Conservation (phyloP, 306 rosid species). For the Sindora glabra region DNA sequence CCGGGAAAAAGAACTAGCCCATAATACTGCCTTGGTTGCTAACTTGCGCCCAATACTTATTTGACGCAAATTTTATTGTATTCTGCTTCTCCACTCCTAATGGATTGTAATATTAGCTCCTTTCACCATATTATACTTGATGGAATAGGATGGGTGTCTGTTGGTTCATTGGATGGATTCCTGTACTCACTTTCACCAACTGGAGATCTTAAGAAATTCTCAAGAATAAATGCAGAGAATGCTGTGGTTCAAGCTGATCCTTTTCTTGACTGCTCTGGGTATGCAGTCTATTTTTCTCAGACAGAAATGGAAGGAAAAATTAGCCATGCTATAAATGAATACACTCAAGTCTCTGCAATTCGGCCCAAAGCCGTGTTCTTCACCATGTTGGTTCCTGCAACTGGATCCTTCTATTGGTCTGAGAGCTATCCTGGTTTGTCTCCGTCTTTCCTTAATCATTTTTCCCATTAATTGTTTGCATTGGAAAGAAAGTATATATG, state of each 20-base stretch:
- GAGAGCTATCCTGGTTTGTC: constrained; percentile 47
- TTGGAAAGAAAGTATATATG: neutral
- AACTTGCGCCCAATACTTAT: no score
- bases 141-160: constrained; percentile 64
- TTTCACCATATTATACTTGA: neutral
- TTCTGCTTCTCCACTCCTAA: neutral
- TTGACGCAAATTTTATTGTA: no score
- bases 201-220: constrained; percentile 57
- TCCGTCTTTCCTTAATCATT: neutral
- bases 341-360: constrained; percentile 46
- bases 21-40: no score
- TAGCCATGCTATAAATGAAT: constrained; percentile 35
- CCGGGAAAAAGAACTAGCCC: no score
- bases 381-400: constrained; percentile 64
- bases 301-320: constrained; percentile 63
- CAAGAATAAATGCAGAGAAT: constrained; percentile 34
- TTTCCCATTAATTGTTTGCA: neutral
- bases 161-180: constrained; percentile 74
- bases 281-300: constrained; percentile 57
- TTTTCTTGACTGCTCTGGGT: constrained; percentile 75
- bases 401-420: constrained; percentile 69
- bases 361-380: constrained; percentile 44
- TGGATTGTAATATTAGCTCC: neutral
- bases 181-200: constrained; percentile 67
- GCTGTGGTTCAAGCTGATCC: constrained; percentile 54